These are phyloP conservation scores for Arctostaphylos glauca DNA, from an alignment of 148 eudicot species.

Conservation along the genomic window DNA sequence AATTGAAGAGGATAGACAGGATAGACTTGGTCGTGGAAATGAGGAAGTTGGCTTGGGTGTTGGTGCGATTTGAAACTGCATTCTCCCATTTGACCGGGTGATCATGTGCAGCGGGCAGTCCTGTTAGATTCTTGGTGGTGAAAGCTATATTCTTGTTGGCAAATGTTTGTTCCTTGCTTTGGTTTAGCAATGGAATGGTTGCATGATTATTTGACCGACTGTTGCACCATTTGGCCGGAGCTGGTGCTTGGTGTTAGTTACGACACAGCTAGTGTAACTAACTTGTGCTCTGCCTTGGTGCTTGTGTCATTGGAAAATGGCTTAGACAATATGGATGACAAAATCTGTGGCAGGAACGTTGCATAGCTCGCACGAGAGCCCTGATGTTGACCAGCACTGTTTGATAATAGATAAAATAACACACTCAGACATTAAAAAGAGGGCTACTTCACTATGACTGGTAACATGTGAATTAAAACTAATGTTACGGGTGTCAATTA, in stretches of 20 bases:
- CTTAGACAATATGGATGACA: not conserved
- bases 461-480: no score
- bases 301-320: not conserved
- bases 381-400: no score
- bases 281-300: not conserved
- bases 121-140: not conserved
- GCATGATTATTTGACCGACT: not conserved
- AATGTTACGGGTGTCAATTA: no score
- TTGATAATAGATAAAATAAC: no score
- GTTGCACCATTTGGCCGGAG: not conserved
- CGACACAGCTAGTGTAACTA: not conserved
- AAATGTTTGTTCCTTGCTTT: not conserved
- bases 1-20: slow-evolving; percentile 61
- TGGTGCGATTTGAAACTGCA: slow-evolving; percentile 13
- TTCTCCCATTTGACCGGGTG: slow-evolving; percentile 2
- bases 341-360: not conserved
- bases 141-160: not conserved
- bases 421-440: no score
- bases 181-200: slow-evolving; percentile 11
- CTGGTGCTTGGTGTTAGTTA: not conserved
- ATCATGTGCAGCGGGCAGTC: not conserved
- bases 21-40: slow-evolving; percentile 36
- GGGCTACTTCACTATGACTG: no score
- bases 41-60: slow-evolving; percentile 36
- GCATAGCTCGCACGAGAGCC: no score